phyloP scores from a whole-genome alignment of 1,284 basidiomycete species.

The Heterobasidion irregulare region DNA sequence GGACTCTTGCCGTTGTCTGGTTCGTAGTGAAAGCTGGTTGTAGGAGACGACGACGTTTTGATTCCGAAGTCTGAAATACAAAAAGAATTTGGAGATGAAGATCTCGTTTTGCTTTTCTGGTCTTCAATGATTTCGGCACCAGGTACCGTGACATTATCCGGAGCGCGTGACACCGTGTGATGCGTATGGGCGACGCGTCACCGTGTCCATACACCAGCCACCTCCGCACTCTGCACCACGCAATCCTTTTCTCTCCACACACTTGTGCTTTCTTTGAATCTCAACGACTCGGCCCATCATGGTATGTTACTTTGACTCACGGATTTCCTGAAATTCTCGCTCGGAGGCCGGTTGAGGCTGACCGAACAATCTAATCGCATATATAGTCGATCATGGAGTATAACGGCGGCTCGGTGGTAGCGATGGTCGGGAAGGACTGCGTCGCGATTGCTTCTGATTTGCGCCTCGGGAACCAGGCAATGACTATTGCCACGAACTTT shows the following conservation, averaged over 20 bases:
- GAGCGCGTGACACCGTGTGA: no score
- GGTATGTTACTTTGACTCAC: constrained; percentile 1
- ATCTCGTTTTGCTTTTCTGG: no score
- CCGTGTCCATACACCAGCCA: background rate
- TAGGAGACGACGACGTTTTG: no score
- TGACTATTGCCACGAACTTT: constrained; percentile 89
- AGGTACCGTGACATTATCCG: no score
- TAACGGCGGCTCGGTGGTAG: constrained; percentile 96
- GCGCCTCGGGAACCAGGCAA: constrained; percentile 84
- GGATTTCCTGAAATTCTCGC: background rate
- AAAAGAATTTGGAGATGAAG: no score
- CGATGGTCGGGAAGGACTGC: constrained; percentile 98
- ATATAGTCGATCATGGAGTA: constrained; percentile 75
- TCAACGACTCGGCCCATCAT: constrained; percentile 7
- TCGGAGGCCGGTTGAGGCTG: background rate
- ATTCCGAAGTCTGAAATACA: no score
- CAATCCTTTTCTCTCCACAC: background rate
- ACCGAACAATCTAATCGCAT: background rate
- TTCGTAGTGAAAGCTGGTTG: no score
- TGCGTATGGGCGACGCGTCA: background rate
- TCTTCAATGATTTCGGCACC: no score
- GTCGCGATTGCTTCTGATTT: constrained; percentile 98
- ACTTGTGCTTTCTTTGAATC: background rate
- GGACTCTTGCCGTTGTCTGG: no score
- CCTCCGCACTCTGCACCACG: no score